Evolutionary conservation across 2,329 filamentous ascomycete genomes (phyloP).

Genomic region (Fusarium napiforme): DNA sequence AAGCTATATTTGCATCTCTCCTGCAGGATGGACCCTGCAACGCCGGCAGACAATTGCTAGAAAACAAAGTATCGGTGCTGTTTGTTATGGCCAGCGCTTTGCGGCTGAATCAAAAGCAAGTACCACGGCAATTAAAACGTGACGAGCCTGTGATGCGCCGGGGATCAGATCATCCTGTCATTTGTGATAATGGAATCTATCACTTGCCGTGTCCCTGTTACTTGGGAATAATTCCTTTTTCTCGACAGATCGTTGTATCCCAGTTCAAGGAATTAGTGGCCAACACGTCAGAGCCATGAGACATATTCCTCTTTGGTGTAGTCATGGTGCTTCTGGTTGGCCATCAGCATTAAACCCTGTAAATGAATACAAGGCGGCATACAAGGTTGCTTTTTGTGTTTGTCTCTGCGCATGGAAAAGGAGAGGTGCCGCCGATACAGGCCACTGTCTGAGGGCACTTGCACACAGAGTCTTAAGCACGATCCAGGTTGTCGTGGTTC

Average conservation of each 20-base stretch:
- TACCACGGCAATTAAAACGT: neutral
- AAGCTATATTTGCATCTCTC: neutral
- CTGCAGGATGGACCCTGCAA: neutral
- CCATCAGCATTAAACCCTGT: neutral
- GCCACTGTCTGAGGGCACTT: neutral
- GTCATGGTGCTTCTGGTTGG: neutral
- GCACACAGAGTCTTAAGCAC: slow-evolving; percentile 19
- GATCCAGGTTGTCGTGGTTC: slow-evolving; percentile 14
- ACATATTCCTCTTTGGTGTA: neutral
- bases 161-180: slow-evolving; percentile 28
- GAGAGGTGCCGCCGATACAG: neutral
- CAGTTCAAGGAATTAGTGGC: slow-evolving; percentile 8
- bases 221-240: slow-evolving; percentile 10
- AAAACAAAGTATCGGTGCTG: neutral
- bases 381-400: neutral
- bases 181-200: slow-evolving; percentile 30
- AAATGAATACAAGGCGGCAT: neutral
- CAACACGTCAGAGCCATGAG: slow-evolving; percentile 8
- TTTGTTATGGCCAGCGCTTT: neutral
- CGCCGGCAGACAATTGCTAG: neutral
- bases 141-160: slow-evolving; percentile 1
- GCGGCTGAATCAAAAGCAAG: slow-evolving; percentile 12
- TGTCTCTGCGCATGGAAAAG: neutral
- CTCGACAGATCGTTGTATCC: neutral
- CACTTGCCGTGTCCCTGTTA: slow-evolving; percentile 4